Base-by-base conservation (phyloP, 495 filamentous ascomycete genomes). In the Collariella sp. region DNA sequence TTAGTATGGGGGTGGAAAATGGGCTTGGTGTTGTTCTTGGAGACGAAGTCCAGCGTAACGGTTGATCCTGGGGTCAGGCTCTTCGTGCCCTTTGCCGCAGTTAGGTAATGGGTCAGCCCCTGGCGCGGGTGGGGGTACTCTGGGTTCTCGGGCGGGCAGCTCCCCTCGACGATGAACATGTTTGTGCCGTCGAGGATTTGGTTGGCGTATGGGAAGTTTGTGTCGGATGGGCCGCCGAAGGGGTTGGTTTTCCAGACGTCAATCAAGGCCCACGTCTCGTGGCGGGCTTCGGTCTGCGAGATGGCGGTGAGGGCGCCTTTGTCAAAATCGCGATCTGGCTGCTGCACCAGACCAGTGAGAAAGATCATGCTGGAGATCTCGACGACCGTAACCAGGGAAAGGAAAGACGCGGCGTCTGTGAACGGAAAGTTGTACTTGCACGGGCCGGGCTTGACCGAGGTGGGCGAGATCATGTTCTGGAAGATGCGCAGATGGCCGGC, bases 401-500 rank as follows among this genome's bases (percentile, higher is more conserved):
- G 61, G 61, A 71, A 80, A 0, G 68, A 61, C 1, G 57, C 16
- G 0, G 75, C 63, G 39, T 65, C 67, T 41, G 62, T 61, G 31
- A 76, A 66, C 1, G 71, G 70, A 50, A 70, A 80, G 9, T 53
- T 38, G 59, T 80, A 76, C 26, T 72, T 64, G 70, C 78, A 80
- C 0, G 68, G 67, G 2, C 75, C 77, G 2, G 77, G 78, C 58
- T 78, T 80, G 29, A 77, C 52, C 0, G 78, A 79, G 16, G 69
- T 71, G 18, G 68, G 62, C 0, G 77, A 78, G 53, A 79, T 81
- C 34, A 70, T 59, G 58, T 75, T 71, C 52, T 77, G 75, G 67
- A 81, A 81, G 62, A 81, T 72, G 54, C 76, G 76, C 22, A 77
- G 60, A 52, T 81, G 78, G 33, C 77, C 78, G 38, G 78, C 78